phyloP scores from a whole-genome alignment of 1,139 yeast genomes.

The Taphrina sp. region DNA sequence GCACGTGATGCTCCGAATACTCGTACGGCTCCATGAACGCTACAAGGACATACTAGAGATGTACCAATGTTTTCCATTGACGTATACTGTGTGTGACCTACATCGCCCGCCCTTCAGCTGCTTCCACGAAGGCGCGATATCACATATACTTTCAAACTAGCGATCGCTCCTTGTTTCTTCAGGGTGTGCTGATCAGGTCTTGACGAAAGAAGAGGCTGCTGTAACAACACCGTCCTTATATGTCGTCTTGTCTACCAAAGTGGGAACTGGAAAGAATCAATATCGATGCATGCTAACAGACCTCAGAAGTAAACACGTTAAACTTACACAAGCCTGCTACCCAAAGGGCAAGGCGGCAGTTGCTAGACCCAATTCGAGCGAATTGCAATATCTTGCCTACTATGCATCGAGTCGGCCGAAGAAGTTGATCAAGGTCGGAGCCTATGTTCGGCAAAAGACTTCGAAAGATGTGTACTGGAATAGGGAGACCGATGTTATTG shows the following conservation, averaged over 20 bases:
- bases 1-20: no score
- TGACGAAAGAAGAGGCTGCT: no score
- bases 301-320: conserved; percentile 67
- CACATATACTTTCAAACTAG: no score
- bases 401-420: conserved; percentile 90
- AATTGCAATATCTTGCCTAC: conserved; percentile 78
- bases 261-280: background rate
- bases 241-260: conserved; percentile 10
- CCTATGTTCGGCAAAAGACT: conserved; percentile 65
- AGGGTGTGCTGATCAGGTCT: no score
- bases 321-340: conserved; percentile 83
- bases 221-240: no score
- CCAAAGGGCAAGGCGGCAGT: conserved; percentile 84
- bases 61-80: no score
- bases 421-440: conserved; percentile 80
- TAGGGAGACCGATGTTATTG: conserved; percentile 62
- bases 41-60: no score
- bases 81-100: no score
- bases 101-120: no score
- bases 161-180: no score
- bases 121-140: no score
- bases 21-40: no score
- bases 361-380: conserved; percentile 88
- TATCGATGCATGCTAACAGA: background rate
- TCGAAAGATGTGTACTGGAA: conserved; percentile 59